A percentile compares a stretch with the other conserved stretches of the same genome.
Evolutionary conservation across 768 basidiomycete species (phyloP).

Genomic region (Termitomyces heimii): DNA sequence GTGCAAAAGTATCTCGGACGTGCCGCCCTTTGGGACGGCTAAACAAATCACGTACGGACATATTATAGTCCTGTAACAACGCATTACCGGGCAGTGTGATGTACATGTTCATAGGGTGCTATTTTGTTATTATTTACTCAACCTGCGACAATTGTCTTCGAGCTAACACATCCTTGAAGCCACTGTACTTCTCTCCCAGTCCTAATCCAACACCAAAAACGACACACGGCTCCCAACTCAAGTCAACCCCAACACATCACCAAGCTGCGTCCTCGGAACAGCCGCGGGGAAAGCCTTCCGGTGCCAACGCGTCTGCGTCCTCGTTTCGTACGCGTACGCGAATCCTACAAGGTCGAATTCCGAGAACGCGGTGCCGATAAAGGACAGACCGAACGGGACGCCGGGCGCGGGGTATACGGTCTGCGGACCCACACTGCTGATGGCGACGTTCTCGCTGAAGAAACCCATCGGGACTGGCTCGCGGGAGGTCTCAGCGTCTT

Average conservation of each 20-base stretch:
- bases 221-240: background rate
- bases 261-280: background rate
- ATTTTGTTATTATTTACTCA: too few relatives aligned
- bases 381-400: constrained; percentile 56
- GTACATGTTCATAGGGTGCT: too few relatives aligned
- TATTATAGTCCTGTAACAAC: too few relatives aligned
- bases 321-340: constrained; percentile 63
- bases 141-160: too few relatives aligned
- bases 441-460: constrained; percentile 38
- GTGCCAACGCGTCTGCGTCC: constrained; percentile 34
- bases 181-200: background rate
- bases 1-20: too few relatives aligned
- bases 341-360: constrained; percentile 52
- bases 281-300: background rate
- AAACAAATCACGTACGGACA: too few relatives aligned
- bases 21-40: too few relatives aligned
- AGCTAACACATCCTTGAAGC: too few relatives aligned
- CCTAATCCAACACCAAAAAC: too few relatives aligned
- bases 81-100: too few relatives aligned
- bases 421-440: constrained; percentile 28
- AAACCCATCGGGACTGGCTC: constrained; percentile 52
- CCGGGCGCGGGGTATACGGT: constrained; percentile 48
- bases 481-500: background rate
- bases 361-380: constrained; percentile 55
- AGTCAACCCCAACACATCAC: background rate